phyloP scores from a whole-genome alignment of 108 stramenopile species.

The Cyclotella sp. region DNA sequence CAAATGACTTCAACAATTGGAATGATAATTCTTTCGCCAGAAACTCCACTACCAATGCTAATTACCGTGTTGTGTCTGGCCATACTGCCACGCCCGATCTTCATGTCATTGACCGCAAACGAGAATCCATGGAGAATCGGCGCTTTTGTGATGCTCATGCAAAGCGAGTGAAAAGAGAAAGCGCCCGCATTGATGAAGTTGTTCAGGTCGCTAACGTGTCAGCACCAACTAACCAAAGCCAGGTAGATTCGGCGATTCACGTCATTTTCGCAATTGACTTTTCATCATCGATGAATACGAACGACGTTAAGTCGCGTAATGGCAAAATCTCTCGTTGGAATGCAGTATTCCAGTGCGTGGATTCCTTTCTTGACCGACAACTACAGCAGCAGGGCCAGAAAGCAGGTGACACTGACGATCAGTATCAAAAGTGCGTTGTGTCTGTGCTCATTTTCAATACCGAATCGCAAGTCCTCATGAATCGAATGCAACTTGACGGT shows the following conservation, averaged over 20 bases:
- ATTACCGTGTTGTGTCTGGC: no score
- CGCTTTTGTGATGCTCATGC: neutral
- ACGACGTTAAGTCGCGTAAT: neutral
- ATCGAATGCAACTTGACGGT: neutral
- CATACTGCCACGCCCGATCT: no score
- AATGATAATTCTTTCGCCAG: no score
- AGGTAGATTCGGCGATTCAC: neutral
- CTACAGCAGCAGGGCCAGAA: neutral
- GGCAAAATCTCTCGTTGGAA: conserved; percentile 12
- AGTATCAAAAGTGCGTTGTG: conserved; percentile 1
- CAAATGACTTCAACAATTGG: no score
- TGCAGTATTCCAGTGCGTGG: conserved; percentile 10
- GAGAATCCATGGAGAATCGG: neutral
- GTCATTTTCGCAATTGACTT: conserved; percentile 20
- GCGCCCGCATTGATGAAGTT: neutral
- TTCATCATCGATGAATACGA: conserved; percentile 2
- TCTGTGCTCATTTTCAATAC: conserved; percentile 12
- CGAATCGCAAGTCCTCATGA: neutral
- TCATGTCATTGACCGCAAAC: conserved; percentile 3
- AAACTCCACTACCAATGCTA: no score
- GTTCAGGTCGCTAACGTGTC: neutral
- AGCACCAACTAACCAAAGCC: neutral
- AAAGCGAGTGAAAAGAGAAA: neutral
- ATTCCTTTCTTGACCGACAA: conserved; percentile 6
- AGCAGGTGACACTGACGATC: neutral